A percentile compares a stretch with the other conserved stretches of the same genome.
These are phyloP conservation scores for Ogataea methanolica DNA, from an alignment of 805 yeast species.

Conservation along the genomic window DNA sequence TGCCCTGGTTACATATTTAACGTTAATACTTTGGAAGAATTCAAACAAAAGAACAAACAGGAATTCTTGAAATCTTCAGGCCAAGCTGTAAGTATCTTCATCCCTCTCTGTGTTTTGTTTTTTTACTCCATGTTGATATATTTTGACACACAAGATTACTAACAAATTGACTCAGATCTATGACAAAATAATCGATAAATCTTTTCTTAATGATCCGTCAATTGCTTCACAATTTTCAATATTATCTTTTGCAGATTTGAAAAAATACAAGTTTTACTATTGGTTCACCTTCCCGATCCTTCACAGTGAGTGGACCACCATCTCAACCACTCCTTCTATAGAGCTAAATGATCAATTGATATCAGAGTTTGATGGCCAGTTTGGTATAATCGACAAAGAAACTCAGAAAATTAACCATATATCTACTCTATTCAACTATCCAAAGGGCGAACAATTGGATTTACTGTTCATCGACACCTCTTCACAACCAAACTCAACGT, in stretches of 20 bases:
- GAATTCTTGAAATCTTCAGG: slow-evolving; percentile 45
- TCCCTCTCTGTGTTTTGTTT: too few species aligned
- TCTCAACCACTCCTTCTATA: slow-evolving; percentile 5
- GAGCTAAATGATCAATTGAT: not conserved
- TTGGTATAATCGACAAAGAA: slow-evolving; percentile 9
- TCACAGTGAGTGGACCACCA: slow-evolving; percentile 43
- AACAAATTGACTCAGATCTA: slow-evolving; percentile 3
- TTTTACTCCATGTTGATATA: not conserved
- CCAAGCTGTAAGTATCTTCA: slow-evolving; percentile 14
- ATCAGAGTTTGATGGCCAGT: slow-evolving; percentile 9
- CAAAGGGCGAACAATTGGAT: slow-evolving; percentile 4
- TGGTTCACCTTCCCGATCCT: slow-evolving; percentile 84
- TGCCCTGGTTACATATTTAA: slow-evolving; percentile 42
- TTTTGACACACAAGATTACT: not conserved
- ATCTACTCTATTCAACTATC: slow-evolving; percentile 5
- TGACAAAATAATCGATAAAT: slow-evolving; percentile 29
- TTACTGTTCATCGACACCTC: slow-evolving; percentile 26
- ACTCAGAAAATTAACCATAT: slow-evolving; percentile 6
- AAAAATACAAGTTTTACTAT: slow-evolving; percentile 80
- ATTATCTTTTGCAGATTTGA: slow-evolving; percentile 80
- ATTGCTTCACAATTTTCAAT: slow-evolving; percentile 41
- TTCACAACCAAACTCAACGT: slow-evolving; percentile 11
- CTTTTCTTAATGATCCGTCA: slow-evolving; percentile 36
- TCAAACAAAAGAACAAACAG: slow-evolving; percentile 64
- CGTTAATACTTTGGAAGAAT: slow-evolving; percentile 82